Evolutionary conservation across 768 basidiomycete genomes (phyloP).

Genomic region (Naganishia vishniacii): DNA sequence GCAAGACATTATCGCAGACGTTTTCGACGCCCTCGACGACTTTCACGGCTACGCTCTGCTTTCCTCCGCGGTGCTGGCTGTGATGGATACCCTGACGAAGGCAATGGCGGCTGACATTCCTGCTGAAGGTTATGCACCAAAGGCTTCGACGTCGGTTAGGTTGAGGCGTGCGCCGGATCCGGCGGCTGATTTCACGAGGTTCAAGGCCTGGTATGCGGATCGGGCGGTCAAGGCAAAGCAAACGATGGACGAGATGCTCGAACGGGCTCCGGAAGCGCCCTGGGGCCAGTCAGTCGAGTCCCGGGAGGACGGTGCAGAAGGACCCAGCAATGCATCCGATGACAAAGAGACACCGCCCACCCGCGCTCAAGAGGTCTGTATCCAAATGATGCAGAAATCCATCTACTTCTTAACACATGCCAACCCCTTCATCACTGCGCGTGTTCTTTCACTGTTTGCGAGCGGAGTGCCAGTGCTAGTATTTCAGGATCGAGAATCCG

Average conservation of each 20-base stretch:
- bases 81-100: conserved; percentile 75
- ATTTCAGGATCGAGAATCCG: conserved; percentile 55
- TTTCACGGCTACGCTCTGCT: conserved; percentile 86
- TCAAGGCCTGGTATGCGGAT: conserved; percentile 62
- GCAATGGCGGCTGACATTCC: conserved; percentile 57
- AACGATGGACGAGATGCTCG: conserved; percentile 37
- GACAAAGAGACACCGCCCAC: conserved; percentile 56
- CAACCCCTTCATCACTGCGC: conserved; percentile 76
- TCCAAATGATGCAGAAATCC: conserved; percentile 79
- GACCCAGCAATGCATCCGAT: conserved; percentile 40
- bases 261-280: conserved; percentile 39
- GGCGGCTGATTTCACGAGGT: conserved; percentile 40
- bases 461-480: conserved; percentile 64
- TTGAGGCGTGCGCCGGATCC: conserved; percentile 34
- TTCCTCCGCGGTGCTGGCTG: conserved; percentile 80
- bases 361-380: conserved; percentile 67
- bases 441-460: conserved; percentile 69
- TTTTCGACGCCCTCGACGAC: conserved; percentile 92
- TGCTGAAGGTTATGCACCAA: not conserved
- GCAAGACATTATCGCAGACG: conserved; percentile 91
- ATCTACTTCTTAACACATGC: conserved; percentile 85
- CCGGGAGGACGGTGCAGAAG: conserved; percentile 32
- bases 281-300: conserved; percentile 34
- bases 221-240: conserved; percentile 30
- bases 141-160: conserved; percentile 13